Percentiles rank a stretch among this genome's conserved stretches.
Evolutionary conservation across 2,329 filamentous ascomycete species (phyloP).

Genomic region (Fonsecaea monophora): DNA sequence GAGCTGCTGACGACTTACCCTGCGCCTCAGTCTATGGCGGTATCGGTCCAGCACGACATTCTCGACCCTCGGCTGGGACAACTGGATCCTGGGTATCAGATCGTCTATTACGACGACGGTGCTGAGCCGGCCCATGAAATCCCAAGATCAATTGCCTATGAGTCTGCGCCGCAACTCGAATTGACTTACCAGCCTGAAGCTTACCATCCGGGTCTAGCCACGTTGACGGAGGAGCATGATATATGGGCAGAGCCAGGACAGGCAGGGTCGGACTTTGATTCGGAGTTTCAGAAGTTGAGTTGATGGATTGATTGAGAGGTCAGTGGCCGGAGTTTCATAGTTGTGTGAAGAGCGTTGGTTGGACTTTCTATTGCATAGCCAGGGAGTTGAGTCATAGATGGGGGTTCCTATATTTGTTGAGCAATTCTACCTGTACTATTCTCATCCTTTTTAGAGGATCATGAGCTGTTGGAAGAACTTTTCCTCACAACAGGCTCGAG

Average conservation of each 20-base stretch:
- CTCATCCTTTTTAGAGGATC: not conserved
- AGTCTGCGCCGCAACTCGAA: slow-evolving; percentile 29
- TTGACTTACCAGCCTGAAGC: slow-evolving; percentile 34
- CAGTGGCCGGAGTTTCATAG: not conserved
- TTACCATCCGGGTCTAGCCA: slow-evolving; percentile 44
- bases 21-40: slow-evolving; percentile 41
- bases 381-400: slow-evolving; percentile 22
- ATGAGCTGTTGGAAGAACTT: not conserved
- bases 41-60: slow-evolving; percentile 44
- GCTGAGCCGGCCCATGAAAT: slow-evolving; percentile 40
- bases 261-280: slow-evolving; percentile 37
- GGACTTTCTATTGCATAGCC: slow-evolving; percentile 18
- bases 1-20: slow-evolving; percentile 50
- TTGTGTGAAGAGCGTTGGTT: not conserved
- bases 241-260: slow-evolving; percentile 40
- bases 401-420: slow-evolving; percentile 7
- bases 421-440: slow-evolving; percentile 8
- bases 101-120: slow-evolving; percentile 38
- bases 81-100: slow-evolving; percentile 42
- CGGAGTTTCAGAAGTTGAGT: slow-evolving; percentile 37
- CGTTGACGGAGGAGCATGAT: slow-evolving; percentile 46
- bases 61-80: slow-evolving; percentile 52
- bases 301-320: slow-evolving; percentile 12
- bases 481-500: not conserved
- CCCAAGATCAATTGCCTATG: slow-evolving; percentile 35